Evolutionary conservation across 805 yeast genomes (phyloP).

Genomic region (Ogataea allantospora): DNA sequence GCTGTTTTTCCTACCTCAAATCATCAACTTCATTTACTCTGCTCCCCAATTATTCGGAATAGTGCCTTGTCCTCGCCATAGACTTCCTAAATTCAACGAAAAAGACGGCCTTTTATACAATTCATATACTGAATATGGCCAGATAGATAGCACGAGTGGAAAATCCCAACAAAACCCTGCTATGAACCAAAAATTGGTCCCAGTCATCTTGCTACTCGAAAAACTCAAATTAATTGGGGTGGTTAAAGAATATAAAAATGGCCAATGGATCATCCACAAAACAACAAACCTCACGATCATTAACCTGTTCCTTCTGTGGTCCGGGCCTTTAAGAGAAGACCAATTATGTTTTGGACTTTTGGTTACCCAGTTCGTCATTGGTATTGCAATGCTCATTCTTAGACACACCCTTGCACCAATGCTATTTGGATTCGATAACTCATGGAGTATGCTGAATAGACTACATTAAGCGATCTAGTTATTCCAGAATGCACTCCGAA

Average conservation of each 20-base stretch:
- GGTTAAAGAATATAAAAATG: constrained; percentile 32
- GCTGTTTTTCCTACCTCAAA: constrained; percentile 86
- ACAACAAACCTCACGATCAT: constrained; percentile 87
- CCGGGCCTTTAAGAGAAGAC: constrained; percentile 91
- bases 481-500: constrained; percentile 44
- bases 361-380: constrained; percentile 60
- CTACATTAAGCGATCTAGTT: constrained; percentile 14
- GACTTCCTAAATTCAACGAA: constrained; percentile 76
- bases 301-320: constrained; percentile 76
- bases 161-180: constrained; percentile 17
- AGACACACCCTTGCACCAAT: constrained; percentile 86
- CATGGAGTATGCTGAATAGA: constrained; percentile 39
- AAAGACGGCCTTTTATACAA: constrained; percentile 74
- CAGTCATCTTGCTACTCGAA: constrained; percentile 46
- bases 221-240: constrained; percentile 47
- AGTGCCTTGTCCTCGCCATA: constrained; percentile 93
- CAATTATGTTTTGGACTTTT: constrained; percentile 60
- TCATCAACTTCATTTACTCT: constrained; percentile 84
- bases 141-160: constrained; percentile 10
- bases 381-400: constrained; percentile 60
- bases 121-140: constrained; percentile 49
- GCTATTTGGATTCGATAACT: constrained; percentile 86
- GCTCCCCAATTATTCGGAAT: constrained; percentile 87
- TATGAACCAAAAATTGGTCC: constrained; percentile 27
- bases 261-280: constrained; percentile 29